phyloP scores from a whole-genome alignment of 2,329 filamentous ascomycete genomes.

The Exophiala spinifera region DNA sequence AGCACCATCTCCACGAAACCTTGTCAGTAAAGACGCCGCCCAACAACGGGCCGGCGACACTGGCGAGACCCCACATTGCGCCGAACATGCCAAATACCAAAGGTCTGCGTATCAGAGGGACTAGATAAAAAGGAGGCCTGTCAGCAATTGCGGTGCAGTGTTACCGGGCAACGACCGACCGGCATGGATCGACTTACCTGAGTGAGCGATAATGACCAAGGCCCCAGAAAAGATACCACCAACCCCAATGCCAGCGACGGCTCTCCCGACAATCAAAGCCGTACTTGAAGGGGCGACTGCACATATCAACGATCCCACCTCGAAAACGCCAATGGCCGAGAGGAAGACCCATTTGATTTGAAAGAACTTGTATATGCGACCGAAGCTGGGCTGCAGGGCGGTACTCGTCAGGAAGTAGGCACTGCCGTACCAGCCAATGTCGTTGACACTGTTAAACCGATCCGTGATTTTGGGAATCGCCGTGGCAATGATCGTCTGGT shows the following conservation, averaged over 20 bases:
- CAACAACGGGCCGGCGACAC: conserved; percentile 38
- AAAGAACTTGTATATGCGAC: conserved; percentile 28
- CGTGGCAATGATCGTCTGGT: too few relatives aligned
- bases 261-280: conserved; percentile 31
- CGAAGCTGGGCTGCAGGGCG: conserved; percentile 28
- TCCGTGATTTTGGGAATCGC: too few relatives aligned
- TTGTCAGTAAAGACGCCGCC: conserved; percentile 44
- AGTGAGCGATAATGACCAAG: conserved; percentile 28
- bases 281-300: conserved; percentile 23
- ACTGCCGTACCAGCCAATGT: too few relatives aligned
- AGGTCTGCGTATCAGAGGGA: conserved; percentile 23
- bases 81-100: conserved; percentile 44
- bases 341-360: conserved; percentile 29
- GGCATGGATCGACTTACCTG: conserved; percentile 14
- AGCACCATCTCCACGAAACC: conserved; percentile 50
- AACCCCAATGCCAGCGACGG: conserved; percentile 30
- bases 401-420: too few relatives aligned
- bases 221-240: conserved; percentile 21
- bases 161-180: too few relatives aligned
- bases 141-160: conserved; percentile 3
- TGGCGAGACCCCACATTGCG: conserved; percentile 56
- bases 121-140: conserved; percentile 8
- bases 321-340: conserved; percentile 24
- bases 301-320: conserved; percentile 30
- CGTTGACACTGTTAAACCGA: too few relatives aligned